Evolutionary conservation across 2,329 filamentous ascomycete genomes (phyloP).

Genomic region (Fusarium scirpi): DNA sequence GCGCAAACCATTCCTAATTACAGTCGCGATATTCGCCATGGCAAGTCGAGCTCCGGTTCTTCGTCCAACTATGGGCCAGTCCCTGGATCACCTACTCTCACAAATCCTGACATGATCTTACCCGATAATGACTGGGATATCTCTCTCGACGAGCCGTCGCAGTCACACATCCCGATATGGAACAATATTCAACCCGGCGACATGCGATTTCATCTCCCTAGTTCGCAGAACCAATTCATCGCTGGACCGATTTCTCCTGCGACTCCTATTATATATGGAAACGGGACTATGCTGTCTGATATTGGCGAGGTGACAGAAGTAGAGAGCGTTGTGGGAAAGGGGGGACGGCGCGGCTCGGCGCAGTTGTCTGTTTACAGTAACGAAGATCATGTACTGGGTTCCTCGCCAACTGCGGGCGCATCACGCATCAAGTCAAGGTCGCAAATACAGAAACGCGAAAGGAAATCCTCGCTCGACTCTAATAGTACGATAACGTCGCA

Average conservation of each 20-base stretch:
- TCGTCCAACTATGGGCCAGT: constrained; percentile 58
- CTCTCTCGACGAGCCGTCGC: constrained; percentile 64
- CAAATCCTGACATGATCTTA: constrained; percentile 94
- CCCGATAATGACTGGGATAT: constrained; percentile 76
- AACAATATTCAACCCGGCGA: constrained; percentile 57
- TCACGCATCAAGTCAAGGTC: constrained; percentile 59
- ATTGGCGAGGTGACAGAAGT: constrained; percentile 69
- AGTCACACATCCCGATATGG: constrained; percentile 66
- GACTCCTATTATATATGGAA: constrained; percentile 76
- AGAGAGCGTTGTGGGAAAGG: constrained; percentile 62
- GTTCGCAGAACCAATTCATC: constrained; percentile 54
- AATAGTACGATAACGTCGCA: constrained; percentile 70
- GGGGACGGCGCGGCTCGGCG: constrained; percentile 55
- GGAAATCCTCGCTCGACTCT: constrained; percentile 69
- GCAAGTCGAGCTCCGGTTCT: constrained; percentile 42
- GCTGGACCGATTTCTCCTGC: constrained; percentile 63
- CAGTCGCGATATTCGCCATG: constrained; percentile 48
- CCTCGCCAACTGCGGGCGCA: constrained; percentile 61
- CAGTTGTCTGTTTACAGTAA: constrained; percentile 51
- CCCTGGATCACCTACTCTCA: constrained; percentile 85
- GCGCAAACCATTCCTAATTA: constrained; percentile 46
- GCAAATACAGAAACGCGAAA: constrained; percentile 59
- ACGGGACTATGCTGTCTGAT: constrained; percentile 76
- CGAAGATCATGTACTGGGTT: constrained; percentile 53
- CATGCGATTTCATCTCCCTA: constrained; percentile 58